Conservation (phyloP, 1,139 yeast species). For the Zygosaccharomyces sapae region DNA sequence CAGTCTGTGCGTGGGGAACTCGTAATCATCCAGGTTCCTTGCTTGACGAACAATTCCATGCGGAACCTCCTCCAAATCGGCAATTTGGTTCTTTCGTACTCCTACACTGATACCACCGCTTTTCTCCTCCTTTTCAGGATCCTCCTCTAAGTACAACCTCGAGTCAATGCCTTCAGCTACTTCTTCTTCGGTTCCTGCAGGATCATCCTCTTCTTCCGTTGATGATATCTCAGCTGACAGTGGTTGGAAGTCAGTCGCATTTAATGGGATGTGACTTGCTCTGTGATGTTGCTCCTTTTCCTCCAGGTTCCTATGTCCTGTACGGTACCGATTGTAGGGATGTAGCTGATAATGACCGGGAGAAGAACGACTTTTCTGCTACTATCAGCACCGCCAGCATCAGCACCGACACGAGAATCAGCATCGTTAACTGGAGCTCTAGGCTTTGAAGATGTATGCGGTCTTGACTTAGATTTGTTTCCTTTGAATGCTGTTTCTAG, state of each 20-base stretch:
- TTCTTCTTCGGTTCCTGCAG: conserved; percentile 8
- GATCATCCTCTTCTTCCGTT: conserved; percentile 24
- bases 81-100: conserved; percentile 67
- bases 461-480: neutral
- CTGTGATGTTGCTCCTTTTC: conserved; percentile 10
- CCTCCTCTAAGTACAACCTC: neutral
- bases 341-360: neutral
- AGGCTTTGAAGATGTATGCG: conserved; percentile 1
- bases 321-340: neutral
- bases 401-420: no score
- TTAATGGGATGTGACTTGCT: conserved; percentile 41
- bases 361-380: neutral
- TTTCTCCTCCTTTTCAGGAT: conserved; percentile 8
- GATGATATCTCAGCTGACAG: conserved; percentile 42
- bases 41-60: conserved; percentile 91
- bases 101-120: conserved; percentile 23
- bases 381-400: no score
- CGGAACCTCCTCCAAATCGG: conserved; percentile 95
- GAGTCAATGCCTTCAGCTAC: conserved; percentile 9
- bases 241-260: conserved; percentile 44
- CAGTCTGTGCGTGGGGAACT: conserved; percentile 82
- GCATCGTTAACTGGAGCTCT: neutral
- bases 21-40: conserved; percentile 56
- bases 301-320: neutral
- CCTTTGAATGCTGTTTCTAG: conserved; percentile 29